Evolutionary conservation across 2,329 filamentous ascomycete species (phyloP).

Genomic region (Trichoderma sp.): DNA sequence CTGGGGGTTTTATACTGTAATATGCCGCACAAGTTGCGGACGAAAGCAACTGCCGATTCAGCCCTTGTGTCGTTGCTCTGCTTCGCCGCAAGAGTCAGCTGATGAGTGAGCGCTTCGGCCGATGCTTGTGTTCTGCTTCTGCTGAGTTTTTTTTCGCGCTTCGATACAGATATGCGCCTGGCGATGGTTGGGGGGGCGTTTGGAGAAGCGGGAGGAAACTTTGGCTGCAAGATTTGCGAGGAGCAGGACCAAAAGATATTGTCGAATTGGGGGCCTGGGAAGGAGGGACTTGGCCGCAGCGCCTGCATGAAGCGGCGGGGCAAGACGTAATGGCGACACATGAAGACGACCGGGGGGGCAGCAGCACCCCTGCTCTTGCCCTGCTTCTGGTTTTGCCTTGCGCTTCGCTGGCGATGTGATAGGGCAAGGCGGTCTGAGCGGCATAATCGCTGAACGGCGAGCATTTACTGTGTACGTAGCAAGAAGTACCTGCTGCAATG

Average conservation of each 20-base stretch:
- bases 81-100: not conserved
- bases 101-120: not conserved
- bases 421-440: constrained; percentile 12
- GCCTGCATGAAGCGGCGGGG: constrained; percentile 17
- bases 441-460: not conserved
- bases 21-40: constrained; percentile 10
- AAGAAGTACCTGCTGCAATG: too few relatives aligned
- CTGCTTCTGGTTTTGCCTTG: not conserved
- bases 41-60: not conserved
- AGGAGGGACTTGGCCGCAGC: constrained; percentile 13
- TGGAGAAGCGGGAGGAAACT: not conserved
- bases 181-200: not conserved
- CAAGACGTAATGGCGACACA: constrained; percentile 18
- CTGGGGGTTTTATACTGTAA: not conserved
- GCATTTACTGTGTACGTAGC: not conserved
- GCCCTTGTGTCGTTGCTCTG: not conserved
- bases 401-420: not conserved
- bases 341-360: constrained; percentile 6
- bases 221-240: not conserved
- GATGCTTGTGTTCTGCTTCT: not conserved
- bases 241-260: constrained; percentile 11
- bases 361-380: constrained; percentile 5
- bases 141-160: not conserved
- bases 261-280: constrained; percentile 18
- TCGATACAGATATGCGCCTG: not conserved